Base-by-base conservation (phyloP, 495 filamentous ascomycete genomes). In the Podospora bellae-mahoneyi region DNA sequence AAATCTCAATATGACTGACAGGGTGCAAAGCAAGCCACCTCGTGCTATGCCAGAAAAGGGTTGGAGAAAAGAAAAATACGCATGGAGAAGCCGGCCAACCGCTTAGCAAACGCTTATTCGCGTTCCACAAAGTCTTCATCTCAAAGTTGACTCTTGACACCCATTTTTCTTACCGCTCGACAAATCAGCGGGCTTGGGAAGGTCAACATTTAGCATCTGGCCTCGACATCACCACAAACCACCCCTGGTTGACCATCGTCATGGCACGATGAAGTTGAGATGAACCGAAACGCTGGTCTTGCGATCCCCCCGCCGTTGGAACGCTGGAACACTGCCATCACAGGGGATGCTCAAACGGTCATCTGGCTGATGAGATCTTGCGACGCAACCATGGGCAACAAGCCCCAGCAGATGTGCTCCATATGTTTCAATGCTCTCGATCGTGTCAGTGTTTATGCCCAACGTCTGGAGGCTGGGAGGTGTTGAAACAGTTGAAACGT, bases 401-500 rank as follows among this genome's bases (percentile, higher is more conserved):
- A 48, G 15, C 39, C 39, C 39, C 13, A 48, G 39, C 39, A 48
- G 6, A 10, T 48, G 55, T 58, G 63, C 39, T 48, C 39, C 39
- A 60, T 62, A 66, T 60, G 66, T 64, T 64, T 32, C 39, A 48
- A 48, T 16, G 15, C 39, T 2, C 39, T 48, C 39, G 39, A 48
- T 48, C 39, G 39, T 48, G 39, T 2, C 6, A 48, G 39, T 48
- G 39, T 48, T 10, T 10, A 48, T 13, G 39, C 39, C 39, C 7
- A 48, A 48, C 39, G 39, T 48, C 9, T 23, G 56, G 56, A 5
- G 15, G 64, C 10, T 18, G 2, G 58, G 34, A 53, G 20, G n/a
- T 23, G 28, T 66, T 44, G 58, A 67, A 67, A 62, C 65, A 55
- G 19, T 65, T 60, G 56, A 67, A 70, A 64, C 65, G 20, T 27